A percentile compares a stretch with the other conserved stretches of the same genome.
Conservation (phyloP, 345 rosid genomes). For the Aquilaria sinensis region DNA sequence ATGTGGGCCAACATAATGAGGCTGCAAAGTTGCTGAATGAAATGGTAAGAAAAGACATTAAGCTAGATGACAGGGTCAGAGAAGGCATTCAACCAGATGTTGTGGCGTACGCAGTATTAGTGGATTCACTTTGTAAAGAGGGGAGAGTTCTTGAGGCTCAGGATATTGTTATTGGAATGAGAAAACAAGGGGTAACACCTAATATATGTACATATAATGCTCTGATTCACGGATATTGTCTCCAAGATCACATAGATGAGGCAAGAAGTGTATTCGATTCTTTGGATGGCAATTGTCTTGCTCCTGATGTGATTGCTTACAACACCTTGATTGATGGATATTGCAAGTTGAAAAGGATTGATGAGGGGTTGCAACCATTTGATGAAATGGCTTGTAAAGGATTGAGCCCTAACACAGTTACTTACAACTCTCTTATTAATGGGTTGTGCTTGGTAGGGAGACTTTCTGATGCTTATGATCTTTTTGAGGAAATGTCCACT, state of each 20-base stretch:
- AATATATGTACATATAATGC: constrained; percentile 32
- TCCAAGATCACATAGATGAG: constrained; percentile 15
- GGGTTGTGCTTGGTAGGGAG: too few relatives aligned
- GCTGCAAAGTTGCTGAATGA: constrained; percentile 15
- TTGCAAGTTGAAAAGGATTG: too few relatives aligned
- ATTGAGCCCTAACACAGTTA: too few relatives aligned
- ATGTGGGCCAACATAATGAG: too few relatives aligned
- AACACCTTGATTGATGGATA: not conserved
- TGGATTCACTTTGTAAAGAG: constrained; percentile 18
- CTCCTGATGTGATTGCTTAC: constrained; percentile 16
- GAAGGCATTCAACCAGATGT: constrained; percentile 9
- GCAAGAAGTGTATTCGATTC: constrained; percentile 21
- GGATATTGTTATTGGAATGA: constrained; percentile 21
- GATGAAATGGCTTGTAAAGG: too few relatives aligned
- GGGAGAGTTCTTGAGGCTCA: constrained; percentile 25
- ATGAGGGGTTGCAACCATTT: too few relatives aligned
- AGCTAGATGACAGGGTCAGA: too few relatives aligned
- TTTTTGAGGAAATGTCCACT: too few relatives aligned
- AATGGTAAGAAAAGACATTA: constrained; percentile 17
- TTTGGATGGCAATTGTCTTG: constrained; percentile 13
- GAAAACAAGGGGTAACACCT: constrained; percentile 18
- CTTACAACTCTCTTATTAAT: too few relatives aligned
- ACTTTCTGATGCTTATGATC: too few relatives aligned
- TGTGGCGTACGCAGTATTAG: constrained; percentile 15
- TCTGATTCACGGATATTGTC: constrained; percentile 30